Base-by-base conservation (phyloP, 2,329 filamentous ascomycete genomes). In the Magnaporthales sp. region DNA sequence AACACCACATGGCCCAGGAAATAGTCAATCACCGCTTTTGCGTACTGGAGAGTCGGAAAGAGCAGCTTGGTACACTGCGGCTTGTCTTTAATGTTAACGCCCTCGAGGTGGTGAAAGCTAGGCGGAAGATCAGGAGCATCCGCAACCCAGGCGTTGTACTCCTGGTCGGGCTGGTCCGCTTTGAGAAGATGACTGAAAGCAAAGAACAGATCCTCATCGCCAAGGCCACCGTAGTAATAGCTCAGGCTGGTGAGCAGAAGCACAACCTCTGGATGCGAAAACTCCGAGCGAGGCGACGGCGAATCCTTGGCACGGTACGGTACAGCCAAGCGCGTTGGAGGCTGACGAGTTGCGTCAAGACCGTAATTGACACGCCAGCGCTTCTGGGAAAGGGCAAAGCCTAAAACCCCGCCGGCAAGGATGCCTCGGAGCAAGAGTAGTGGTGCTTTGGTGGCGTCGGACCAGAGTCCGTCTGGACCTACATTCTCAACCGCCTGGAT, bases 341-440 rank as follows among this genome's bases (percentile, higher is more conserved):
- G 81, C 0, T 70, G 69, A 2, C 85, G 74, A 29, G 71, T 0
- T 70, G 68, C 70, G 86, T 11, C 81, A 0, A 84, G 76, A 0
- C 89, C 88, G 67, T 88, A 91, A 66, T 90, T 83, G 0, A 91
- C 88, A 3, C 84, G 76, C 85, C 86, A 91, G 1, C 88, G 77
- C 70, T 90, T 91, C 15, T 83, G 29, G 3, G 38, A 74, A 0
- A 91, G 75, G 0, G 77, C 78, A 67, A 88, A 89, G 0, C 70
- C 70, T 0, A 91, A 70, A 0, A 91, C 76, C 0, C 85, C 83
- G 0, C 78, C 74, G 0, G 84, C 83, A 9, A 91, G 73, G 0
- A 91, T 77, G 0, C 89, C 83, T 27, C 84, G 77, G 0, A 89
- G 71, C 1, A 87, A 24, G 6, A 58, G 74, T 0, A 86, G 73